A percentile compares a stretch with the other conserved stretches of the same genome.
Evolutionary conservation across 2,329 filamentous ascomycete species (phyloP).

Genomic region (Phaeophleospora eucalypticola): DNA sequence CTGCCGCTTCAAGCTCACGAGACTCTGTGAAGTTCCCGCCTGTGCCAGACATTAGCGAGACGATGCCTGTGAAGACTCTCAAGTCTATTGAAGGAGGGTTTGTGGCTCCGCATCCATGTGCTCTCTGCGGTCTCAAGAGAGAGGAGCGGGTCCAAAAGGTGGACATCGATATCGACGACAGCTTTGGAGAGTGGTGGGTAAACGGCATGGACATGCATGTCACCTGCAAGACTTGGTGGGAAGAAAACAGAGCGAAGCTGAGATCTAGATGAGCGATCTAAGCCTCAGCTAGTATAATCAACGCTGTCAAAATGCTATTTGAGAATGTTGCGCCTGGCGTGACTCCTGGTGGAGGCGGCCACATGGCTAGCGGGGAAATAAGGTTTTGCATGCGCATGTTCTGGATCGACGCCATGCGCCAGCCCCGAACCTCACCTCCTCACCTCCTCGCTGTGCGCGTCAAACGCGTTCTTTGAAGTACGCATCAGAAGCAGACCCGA

Average conservation of each 20-base stretch:
- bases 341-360: too few relatives aligned
- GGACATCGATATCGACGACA: conserved; percentile 75
- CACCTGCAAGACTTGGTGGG: conserved; percentile 79
- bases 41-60: conserved; percentile 68
- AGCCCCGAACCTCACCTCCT: not conserved
- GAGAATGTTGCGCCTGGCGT: too few relatives aligned
- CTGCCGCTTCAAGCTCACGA: conserved; percentile 45
- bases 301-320: too few relatives aligned
- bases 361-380: not conserved
- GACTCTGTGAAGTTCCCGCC: conserved; percentile 27
- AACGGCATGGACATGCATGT: conserved; percentile 56
- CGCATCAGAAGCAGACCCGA: too few relatives aligned
- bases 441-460: too few relatives aligned
- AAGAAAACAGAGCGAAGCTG: conserved; percentile 66
- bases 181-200: conserved; percentile 95
- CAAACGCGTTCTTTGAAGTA: too few relatives aligned
- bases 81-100: conserved; percentile 62
- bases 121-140: conserved; percentile 81
- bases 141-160: conserved; percentile 77
- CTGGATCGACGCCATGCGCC: not conserved
- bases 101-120: conserved; percentile 69
- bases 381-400: not conserved
- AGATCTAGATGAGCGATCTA: conserved; percentile 65
- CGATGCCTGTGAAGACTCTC: conserved; percentile 62
- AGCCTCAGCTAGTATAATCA: too few relatives aligned